Evolutionary conservation across 495 filamentous ascomycete species (phyloP).

Genomic region (Penicillium chermesinum): DNA sequence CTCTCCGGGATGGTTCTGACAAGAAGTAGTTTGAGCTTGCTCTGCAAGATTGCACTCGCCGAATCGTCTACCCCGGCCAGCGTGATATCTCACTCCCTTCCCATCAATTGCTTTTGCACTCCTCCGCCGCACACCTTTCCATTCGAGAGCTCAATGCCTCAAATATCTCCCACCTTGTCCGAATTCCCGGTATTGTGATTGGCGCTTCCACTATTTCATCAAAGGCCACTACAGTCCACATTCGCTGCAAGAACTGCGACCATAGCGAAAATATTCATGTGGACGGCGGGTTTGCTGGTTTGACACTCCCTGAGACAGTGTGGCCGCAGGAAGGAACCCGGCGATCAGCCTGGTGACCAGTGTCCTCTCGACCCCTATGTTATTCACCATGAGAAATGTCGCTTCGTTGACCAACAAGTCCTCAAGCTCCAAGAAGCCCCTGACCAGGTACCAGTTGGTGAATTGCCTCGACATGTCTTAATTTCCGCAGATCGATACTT

Average conservation of each 20-base stretch:
- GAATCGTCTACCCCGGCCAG: constrained; percentile 80
- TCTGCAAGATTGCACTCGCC: constrained; percentile 81
- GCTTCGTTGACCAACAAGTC: constrained; percentile 97
- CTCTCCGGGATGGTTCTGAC: constrained; percentile 2
- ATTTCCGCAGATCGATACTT: constrained; percentile 94
- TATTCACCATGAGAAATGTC: constrained; percentile 87
- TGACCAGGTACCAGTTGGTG: constrained; percentile 95
- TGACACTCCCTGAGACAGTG: constrained; percentile 80
- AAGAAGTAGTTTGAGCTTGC: constrained; percentile 76
- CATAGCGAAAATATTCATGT: constrained; percentile 67
- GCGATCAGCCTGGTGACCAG: constrained; percentile 56
- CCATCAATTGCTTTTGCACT: constrained; percentile 95
- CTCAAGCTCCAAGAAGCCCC: constrained; percentile 98
- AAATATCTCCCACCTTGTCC: constrained; percentile 89
- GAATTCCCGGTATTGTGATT: constrained; percentile 96
- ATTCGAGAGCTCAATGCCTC: constrained; percentile 92
- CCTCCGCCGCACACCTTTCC: constrained; percentile 79
- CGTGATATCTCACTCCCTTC: constrained; percentile 65
- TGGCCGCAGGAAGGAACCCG: constrained; percentile 50
- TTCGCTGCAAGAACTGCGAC: constrained; percentile 86
- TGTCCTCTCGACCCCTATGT: constrained; percentile 96
- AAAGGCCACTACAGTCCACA: constrained; percentile 80
- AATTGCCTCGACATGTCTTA: constrained; percentile 89
- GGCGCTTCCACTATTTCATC: constrained; percentile 95
- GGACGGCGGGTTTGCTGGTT: constrained; percentile 77